Conservation (phyloP, 2,329 filamentous ascomycete genomes). For the Aureobasidium zeae region DNA sequence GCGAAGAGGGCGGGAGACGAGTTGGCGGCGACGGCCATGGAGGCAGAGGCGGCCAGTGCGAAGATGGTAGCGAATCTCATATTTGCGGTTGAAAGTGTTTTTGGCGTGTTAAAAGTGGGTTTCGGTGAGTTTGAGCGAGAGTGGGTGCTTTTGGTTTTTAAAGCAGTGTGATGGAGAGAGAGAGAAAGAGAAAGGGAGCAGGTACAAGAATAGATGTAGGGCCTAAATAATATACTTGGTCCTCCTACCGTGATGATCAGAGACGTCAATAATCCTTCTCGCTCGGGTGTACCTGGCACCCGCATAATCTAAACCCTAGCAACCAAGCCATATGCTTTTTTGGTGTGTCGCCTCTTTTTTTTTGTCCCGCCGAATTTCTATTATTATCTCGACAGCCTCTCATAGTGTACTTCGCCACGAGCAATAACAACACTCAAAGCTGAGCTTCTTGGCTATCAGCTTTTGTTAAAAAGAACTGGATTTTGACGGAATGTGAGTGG, state of each 20-base stretch:
- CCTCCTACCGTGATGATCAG: slow-evolving; percentile 5
- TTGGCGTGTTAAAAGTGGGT: neutral
- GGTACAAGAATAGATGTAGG: neutral
- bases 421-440: neutral
- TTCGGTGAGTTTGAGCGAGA: neutral
- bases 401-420: too few relatives aligned
- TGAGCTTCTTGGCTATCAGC: neutral
- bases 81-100: neutral
- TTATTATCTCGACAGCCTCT: too few relatives aligned
- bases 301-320: slow-evolving; percentile 11
- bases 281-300: slow-evolving; percentile 11
- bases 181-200: neutral
- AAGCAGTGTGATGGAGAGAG: neutral
- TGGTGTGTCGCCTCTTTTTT: neutral
- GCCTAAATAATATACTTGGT: slow-evolving; percentile 10
- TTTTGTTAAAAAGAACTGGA: too few relatives aligned
- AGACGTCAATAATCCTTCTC: slow-evolving; percentile 7
- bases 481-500: too few relatives aligned
- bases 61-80: slow-evolving; percentile 10
- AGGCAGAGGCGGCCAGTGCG: slow-evolving; percentile 10
- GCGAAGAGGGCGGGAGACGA: slow-evolving; percentile 8
- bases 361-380: too few relatives aligned
- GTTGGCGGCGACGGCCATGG: slow-evolving; percentile 2
- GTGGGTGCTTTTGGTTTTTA: too few relatives aligned
- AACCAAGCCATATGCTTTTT: slow-evolving; percentile 10